Conservation (phyloP, 2,329 filamentous ascomycete genomes). For the Ceratocystis diversiconidia region DNA sequence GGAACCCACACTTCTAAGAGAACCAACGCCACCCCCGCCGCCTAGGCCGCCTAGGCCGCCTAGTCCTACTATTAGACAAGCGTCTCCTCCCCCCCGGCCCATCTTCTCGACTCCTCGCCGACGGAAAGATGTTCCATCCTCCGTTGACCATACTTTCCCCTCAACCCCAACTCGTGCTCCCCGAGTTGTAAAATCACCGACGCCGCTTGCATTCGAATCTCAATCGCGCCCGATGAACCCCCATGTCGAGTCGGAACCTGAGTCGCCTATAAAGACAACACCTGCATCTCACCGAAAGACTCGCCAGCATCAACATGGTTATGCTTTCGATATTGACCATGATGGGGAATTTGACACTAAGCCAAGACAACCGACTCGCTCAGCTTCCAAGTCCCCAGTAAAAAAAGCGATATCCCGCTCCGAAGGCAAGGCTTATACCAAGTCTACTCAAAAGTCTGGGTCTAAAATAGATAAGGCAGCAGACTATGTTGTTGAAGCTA, state of each 20-base stretch:
- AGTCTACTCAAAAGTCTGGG: conserved; percentile 7
- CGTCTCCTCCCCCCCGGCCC: conserved; percentile 6
- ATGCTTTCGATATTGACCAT: background rate
- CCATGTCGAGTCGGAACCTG: conserved; percentile 15
- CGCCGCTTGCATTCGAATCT: conserved; percentile 3
- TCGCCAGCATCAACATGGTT: background rate
- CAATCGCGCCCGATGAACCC: conserved; percentile 6
- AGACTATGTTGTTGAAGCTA: background rate
- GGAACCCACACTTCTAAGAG: conserved; percentile 11
- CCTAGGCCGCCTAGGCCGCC: too few relatives aligned
- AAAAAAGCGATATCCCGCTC: conserved; percentile 2
- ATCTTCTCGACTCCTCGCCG: conserved; percentile 8
- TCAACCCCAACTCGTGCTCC: conserved; percentile 11
- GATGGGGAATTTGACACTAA: background rate
- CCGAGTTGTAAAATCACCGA: background rate
- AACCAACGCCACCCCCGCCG: conserved; percentile 6
- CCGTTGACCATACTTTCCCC: background rate
- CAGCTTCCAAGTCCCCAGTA: conserved; percentile 10
- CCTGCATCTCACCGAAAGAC: background rate
- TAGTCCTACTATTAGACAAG: conserved; percentile 24
- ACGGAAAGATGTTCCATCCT: background rate
- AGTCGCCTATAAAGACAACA: conserved; percentile 16
- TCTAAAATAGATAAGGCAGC: background rate
- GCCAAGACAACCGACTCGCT: conserved; percentile 5
- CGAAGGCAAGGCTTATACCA: background rate